phyloP scores from a whole-genome alignment of 768 basidiomycete genomes.

The Udeniomyces megalosporus region DNA sequence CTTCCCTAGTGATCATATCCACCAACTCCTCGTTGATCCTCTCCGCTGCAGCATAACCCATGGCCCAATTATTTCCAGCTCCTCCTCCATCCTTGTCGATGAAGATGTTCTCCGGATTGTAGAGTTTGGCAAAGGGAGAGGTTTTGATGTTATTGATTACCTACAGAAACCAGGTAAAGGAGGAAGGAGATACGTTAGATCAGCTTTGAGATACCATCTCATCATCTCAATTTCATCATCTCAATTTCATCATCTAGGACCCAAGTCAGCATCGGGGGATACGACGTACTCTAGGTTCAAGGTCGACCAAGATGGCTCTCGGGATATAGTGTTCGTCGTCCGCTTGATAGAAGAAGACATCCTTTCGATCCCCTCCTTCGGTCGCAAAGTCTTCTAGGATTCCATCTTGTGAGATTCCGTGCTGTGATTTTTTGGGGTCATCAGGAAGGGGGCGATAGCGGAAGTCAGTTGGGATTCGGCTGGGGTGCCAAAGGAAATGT shows the following conservation, averaged over 20 bases:
- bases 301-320: constrained; percentile 83
- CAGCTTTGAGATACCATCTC: too few species aligned
- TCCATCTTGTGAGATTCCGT: constrained; percentile 90
- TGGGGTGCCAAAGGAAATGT: background rate
- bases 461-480: background rate
- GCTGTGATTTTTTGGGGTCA: constrained; percentile 26
- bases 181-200: too few species aligned
- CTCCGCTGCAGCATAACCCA: constrained; percentile 82
- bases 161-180: constrained; percentile 32
- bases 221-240: too few species aligned
- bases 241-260: too few species aligned
- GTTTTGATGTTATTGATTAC: constrained; percentile 89
- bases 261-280: too few species aligned
- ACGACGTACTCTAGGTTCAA: constrained; percentile 73
- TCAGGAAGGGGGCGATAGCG: background rate
- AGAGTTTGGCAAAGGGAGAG: constrained; percentile 70
- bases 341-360: constrained; percentile 99
- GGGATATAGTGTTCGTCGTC: constrained; percentile 99
- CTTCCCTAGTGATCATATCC: constrained; percentile 98
- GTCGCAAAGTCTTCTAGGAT: constrained; percentile 94
- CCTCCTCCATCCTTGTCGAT: constrained; percentile 95
- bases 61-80: constrained; percentile 98
- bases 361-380: constrained; percentile 88
- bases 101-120: constrained; percentile 97
- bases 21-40: constrained; percentile 86